phyloP scores from a whole-genome alignment of 2,329 filamentous ascomycete species.

The Trichoderma citrinoviride region DNA sequence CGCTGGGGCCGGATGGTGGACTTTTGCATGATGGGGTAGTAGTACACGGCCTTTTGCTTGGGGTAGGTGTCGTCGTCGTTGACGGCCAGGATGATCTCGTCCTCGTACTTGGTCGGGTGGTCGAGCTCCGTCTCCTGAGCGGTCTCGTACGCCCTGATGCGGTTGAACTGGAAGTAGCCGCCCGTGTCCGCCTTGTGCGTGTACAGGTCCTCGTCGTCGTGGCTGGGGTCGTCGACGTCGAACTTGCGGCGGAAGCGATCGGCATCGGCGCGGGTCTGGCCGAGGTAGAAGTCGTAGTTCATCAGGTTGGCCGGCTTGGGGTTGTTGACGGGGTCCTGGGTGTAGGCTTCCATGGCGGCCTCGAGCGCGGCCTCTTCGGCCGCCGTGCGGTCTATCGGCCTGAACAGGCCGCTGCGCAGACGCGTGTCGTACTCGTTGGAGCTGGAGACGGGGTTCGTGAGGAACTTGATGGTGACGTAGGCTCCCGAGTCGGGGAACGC shows the following conservation, averaged over 20 bases:
- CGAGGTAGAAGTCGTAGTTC: slow-evolving; percentile 67
- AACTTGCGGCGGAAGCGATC: slow-evolving; percentile 60
- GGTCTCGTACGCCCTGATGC: slow-evolving; percentile 64
- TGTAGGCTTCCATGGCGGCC: slow-evolving; percentile 51
- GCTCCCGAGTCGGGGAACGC: slow-evolving; percentile 68
- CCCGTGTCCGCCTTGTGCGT: slow-evolving; percentile 47
- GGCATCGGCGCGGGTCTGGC: slow-evolving; percentile 47
- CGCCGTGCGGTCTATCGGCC: slow-evolving; percentile 55
- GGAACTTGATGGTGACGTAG: slow-evolving; percentile 68
- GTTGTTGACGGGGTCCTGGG: slow-evolving; percentile 54
- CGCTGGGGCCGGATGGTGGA: slow-evolving; percentile 61
- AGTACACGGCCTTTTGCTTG: slow-evolving; percentile 59
- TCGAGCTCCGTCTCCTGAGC: slow-evolving; percentile 55
- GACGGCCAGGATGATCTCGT: slow-evolving; percentile 61
- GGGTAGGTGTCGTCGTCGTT: slow-evolving; percentile 52
- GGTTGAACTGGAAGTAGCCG: slow-evolving; percentile 59
- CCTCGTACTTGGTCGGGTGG: slow-evolving; percentile 59
- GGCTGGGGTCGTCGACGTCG: slow-evolving; percentile 54
- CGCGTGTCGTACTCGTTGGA: slow-evolving; percentile 56
- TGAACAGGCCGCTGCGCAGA: slow-evolving; percentile 59
- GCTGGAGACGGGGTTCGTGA: slow-evolving; percentile 59
- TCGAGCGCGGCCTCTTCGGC: slow-evolving; percentile 54
- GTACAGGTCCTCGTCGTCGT: slow-evolving; percentile 54
- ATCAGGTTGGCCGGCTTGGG: slow-evolving; percentile 57
- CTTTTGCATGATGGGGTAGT: slow-evolving; percentile 67